Evolutionary conservation across 208 protist species (phyloP).

Genomic region (Leishmania arabica): DNA sequence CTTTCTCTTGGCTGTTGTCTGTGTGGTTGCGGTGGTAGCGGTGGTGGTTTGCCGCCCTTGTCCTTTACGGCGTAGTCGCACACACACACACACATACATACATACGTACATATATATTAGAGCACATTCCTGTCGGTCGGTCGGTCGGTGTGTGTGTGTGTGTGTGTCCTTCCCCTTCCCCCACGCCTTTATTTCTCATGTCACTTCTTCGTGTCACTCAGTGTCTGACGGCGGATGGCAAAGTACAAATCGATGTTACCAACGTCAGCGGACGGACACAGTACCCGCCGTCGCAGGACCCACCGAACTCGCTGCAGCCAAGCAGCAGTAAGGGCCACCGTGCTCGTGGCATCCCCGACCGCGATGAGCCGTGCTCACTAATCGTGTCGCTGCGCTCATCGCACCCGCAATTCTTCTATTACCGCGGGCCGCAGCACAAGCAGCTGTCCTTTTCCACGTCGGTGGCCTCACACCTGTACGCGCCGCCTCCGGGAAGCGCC

Average conservation of each 20-base stretch:
- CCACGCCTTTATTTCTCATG: constrained; percentile 15
- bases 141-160: neutral
- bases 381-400: constrained; percentile 73
- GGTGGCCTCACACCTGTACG: constrained; percentile 13
- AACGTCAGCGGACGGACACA: constrained; percentile 33
- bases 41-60: neutral
- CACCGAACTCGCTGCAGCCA: neutral
- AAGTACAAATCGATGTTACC: constrained; percentile 34
- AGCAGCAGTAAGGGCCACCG: neutral
- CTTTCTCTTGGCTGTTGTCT: neutral
- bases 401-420: constrained; percentile 60
- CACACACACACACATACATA: neutral
- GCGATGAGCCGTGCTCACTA: constrained; percentile 46
- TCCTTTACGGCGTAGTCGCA: neutral
- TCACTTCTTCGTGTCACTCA: constrained; percentile 35
- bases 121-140: neutral
- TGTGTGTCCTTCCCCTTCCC: neutral
- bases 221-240: constrained; percentile 36
- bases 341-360: constrained; percentile 1
- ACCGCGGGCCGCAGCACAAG: constrained; percentile 14
- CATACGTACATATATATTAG: neutral
- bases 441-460: neutral
- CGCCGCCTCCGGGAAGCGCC: neutral
- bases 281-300: neutral
- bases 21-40: too few relatives aligned